A percentile compares a stretch with the other conserved stretches of the same genome.
Evolutionary conservation across 2,329 filamentous ascomycete species (phyloP).

Genomic region (Fusarium sp.): DNA sequence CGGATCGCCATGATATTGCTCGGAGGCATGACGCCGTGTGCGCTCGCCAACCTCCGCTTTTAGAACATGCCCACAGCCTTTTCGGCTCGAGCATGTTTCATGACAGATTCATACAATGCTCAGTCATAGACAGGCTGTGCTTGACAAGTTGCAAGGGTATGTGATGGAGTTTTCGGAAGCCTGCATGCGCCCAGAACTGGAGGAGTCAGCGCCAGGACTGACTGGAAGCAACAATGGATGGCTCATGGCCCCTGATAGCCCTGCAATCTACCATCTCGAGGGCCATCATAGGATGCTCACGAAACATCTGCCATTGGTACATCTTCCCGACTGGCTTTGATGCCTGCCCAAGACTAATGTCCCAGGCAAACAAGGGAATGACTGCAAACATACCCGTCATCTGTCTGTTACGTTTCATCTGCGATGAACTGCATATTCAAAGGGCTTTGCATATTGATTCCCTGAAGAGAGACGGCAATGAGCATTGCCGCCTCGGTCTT

Average conservation of each 20-base stretch:
- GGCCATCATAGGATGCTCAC: no score
- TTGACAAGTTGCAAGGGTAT: slow-evolving; percentile 22
- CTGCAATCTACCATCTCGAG: slow-evolving; percentile 19
- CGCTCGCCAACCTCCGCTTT: neutral
- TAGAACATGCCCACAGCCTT: neutral
- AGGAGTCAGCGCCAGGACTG: slow-evolving; percentile 4
- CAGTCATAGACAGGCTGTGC: slow-evolving; percentile 2
- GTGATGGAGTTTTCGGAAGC: slow-evolving; percentile 31
- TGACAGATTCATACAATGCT: neutral
- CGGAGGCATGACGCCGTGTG: neutral
- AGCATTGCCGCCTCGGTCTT: slow-evolving; percentile 13
- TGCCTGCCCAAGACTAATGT: slow-evolving; percentile 1
- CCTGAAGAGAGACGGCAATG: neutral
- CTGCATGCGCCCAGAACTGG: slow-evolving; percentile 27
- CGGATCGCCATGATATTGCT: slow-evolving; percentile 4
- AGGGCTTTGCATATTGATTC: neutral
- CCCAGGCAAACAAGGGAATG: neutral
- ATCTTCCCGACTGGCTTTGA: neutral
- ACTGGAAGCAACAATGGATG: neutral
- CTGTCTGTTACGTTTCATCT: slow-evolving; percentile 22
- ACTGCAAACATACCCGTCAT: neutral
- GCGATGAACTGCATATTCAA: neutral
- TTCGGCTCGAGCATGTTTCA: neutral
- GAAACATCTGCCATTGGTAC: neutral
- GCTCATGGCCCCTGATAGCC: slow-evolving; percentile 3